Evolutionary conservation across 2,329 filamentous ascomycete species (phyloP).

Genomic region (Exophiala sp.): DNA sequence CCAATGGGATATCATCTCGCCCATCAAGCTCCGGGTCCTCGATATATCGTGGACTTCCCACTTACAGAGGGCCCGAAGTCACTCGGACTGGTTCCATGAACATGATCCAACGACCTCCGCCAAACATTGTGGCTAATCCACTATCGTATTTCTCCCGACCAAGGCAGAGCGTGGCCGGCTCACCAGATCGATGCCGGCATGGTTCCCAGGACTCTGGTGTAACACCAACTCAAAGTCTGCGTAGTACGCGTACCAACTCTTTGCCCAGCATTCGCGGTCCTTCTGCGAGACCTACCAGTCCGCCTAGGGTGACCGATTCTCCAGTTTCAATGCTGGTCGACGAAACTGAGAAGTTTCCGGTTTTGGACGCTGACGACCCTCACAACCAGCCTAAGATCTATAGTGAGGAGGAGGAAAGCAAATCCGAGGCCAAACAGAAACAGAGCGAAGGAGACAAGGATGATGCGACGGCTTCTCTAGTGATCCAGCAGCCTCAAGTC

Average conservation of each 20-base stretch:
- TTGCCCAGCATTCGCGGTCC: slow-evolving; percentile 14
- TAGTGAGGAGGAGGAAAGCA: slow-evolving; percentile 12
- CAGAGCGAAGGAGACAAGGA: not conserved
- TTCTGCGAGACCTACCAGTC: slow-evolving; percentile 20
- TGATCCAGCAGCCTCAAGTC: not conserved
- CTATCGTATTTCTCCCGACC: slow-evolving; percentile 28
- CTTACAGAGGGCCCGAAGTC: slow-evolving; percentile 27
- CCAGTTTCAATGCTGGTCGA: slow-evolving; percentile 25
- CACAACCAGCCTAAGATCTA: slow-evolving; percentile 23
- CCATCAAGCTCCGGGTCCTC: slow-evolving; percentile 27
- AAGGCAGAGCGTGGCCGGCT: slow-evolving; percentile 24
- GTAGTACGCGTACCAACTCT: slow-evolving; percentile 12
- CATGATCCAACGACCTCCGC: slow-evolving; percentile 26
- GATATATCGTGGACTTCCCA: slow-evolving; percentile 24
- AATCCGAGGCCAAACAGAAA: not conserved
- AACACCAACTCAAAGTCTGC: slow-evolving; percentile 10
- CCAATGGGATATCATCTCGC: slow-evolving; percentile 19
- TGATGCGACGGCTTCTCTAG: not conserved
- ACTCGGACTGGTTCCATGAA: slow-evolving; percentile 27
- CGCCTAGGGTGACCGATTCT: slow-evolving; percentile 23
- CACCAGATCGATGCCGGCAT: slow-evolving; percentile 16
- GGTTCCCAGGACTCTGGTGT: slow-evolving; percentile 12
- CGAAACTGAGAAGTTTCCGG: slow-evolving; percentile 16
- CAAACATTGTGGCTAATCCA: slow-evolving; percentile 26
- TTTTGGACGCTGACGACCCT: slow-evolving; percentile 20